Evolutionary conservation across 2,329 filamentous ascomycete genomes (phyloP).

Genomic region (Cylindrodendrum hubeiense): DNA sequence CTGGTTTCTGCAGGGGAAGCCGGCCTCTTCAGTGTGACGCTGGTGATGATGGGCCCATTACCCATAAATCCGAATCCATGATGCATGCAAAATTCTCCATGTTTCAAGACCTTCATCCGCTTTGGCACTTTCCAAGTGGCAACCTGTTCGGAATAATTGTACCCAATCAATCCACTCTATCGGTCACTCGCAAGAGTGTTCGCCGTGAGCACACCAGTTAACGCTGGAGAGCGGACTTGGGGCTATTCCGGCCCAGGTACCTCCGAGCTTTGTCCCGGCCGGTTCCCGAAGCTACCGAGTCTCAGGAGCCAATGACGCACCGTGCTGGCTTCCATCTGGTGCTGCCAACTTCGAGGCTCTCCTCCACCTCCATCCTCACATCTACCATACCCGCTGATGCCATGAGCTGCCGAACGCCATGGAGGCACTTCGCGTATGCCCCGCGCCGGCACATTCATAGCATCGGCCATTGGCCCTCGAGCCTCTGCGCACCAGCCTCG

Average conservation of each 20-base stretch:
- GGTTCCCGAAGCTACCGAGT: conserved; percentile 15
- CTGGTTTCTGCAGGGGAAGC: not conserved
- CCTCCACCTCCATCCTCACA: conserved; percentile 24
- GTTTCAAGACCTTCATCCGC: not conserved
- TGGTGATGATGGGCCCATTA: conserved; percentile 17
- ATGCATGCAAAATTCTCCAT: conserved; percentile 16
- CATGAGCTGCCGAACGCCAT: conserved; percentile 50
- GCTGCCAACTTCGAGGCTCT: conserved; percentile 31
- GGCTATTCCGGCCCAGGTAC: not conserved
- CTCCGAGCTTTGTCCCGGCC: conserved; percentile 2
- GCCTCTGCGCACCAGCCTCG: conserved; percentile 3
- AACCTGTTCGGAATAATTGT: not conserved
- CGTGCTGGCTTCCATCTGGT: conserved; percentile 31
- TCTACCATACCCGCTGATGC: conserved; percentile 26
- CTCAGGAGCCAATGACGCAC: conserved; percentile 43
- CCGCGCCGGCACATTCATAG: conserved; percentile 32
- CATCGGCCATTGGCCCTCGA: conserved; percentile 33
- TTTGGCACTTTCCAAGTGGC: not conserved
- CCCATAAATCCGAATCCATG: conserved; percentile 22
- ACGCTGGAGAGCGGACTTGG: not conserved
- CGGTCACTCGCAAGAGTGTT: not conserved
- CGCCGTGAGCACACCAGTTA: not conserved
- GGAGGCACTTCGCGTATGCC: conserved; percentile 44
- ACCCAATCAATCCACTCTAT: not conserved
- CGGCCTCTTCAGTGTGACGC: not conserved